Percentiles rank a stretch among this genome's conserved stretches.
Conservation (phyloP, 192 early-diverging fungal species). For the Backusella mclennaniae region DNA sequence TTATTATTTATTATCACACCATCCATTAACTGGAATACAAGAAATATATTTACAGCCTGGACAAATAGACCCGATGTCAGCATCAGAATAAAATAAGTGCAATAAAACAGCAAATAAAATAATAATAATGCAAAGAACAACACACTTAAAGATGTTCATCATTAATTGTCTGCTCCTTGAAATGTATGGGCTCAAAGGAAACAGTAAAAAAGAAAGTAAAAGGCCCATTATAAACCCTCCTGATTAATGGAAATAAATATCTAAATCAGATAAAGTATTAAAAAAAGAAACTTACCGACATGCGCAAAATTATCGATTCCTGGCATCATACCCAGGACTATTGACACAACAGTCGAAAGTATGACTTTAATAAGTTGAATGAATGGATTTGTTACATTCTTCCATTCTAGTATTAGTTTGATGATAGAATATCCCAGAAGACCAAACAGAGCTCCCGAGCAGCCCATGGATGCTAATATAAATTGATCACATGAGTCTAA, state of each 20-base stretch:
- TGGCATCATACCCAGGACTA: constrained; percentile 73
- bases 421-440: constrained; percentile 75
- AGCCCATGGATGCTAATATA: constrained; percentile 49
- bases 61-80: constrained; percentile 39
- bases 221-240: constrained; percentile 14
- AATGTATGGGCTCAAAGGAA: constrained; percentile 7
- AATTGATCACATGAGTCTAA: not conserved
- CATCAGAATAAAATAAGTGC: constrained; percentile 47
- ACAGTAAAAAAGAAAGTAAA: constrained; percentile 11
- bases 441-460: constrained; percentile 61
- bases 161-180: constrained; percentile 18
- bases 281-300: constrained; percentile 45
- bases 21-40: constrained; percentile 47
- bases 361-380: constrained; percentile 69
- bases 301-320: constrained; percentile 84
- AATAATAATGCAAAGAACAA: constrained; percentile 40
- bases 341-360: constrained; percentile 59
- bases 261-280: not conserved
- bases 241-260: not conserved
- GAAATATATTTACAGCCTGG: constrained; percentile 60
- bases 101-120: constrained; percentile 45
- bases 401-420: constrained; percentile 80
- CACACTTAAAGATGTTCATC: constrained; percentile 31
- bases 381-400: constrained; percentile 58
- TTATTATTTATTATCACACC: constrained; percentile 43